Base-by-base conservation (phyloP, 495 filamentous ascomycete species). In the Penicillium turbatum region DNA sequence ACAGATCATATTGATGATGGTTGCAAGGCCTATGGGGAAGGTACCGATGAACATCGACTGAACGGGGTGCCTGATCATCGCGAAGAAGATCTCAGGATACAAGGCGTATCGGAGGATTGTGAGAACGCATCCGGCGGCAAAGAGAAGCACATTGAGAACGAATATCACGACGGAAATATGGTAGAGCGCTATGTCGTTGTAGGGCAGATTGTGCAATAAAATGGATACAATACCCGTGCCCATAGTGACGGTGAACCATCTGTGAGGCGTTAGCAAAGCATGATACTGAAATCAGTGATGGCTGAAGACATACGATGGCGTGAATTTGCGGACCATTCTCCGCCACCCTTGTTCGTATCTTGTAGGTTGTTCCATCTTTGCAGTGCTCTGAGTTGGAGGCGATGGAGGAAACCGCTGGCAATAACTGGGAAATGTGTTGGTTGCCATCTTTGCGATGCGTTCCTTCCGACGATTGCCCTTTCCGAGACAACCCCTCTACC, bases 181-280 rank as follows among this genome's bases (percentile, higher is more conserved):
- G 30, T 74, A 68, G 3, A 83, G 68, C 71, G 74, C 76, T 19
- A 16, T 5, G 8, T 62, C 74, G 43, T 79, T 73, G 47, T 75
- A 79, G 5, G 80, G 77, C 16, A 82, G 61, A 11, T 69, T 69
- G 52, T 80, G 69, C 6, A 82, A 68, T 16, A 84, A 65, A 48
- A 82, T 77, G 2, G 80, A 80, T 3, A 79, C 75, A 29, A 85
- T 79, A 10, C 81, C 81, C 0, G 81, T 85, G 13, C 81, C 79
- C 81, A 85, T 84, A 19, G 60, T 84, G 30, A 78, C 70, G 15
- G 78, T 55, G 51, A 69, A 68, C 65, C 60, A 67, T 29, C 58
- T 65, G 32, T 27, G 7, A 39, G n/a, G 3, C 13, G 16, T 30
- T 46, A 42, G 39, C 6, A 15, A 26, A 15, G 39, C 24, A 42